These are phyloP conservation scores for Aulographum hederae DNA, from an alignment of 2,329 filamentous ascomycete species.

Conservation along the genomic window DNA sequence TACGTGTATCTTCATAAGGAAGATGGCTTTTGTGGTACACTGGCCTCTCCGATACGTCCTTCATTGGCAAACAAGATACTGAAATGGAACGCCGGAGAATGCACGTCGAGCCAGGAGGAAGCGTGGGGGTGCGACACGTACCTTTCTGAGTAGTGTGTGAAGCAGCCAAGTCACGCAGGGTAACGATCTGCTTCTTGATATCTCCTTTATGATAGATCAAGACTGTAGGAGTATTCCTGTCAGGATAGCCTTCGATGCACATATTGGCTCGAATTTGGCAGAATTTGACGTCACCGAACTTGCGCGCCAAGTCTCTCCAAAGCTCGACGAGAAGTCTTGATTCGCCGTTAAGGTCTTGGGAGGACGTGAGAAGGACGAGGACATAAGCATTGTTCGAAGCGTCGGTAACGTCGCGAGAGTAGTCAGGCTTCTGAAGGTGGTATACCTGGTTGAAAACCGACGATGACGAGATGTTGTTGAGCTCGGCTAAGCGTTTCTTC, in stretches of 20 bases:
- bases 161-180: slow-evolving; percentile 60
- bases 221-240: slow-evolving; percentile 86
- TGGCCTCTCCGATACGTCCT: too few relatives aligned
- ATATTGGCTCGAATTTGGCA: slow-evolving; percentile 85
- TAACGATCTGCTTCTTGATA: slow-evolving; percentile 84
- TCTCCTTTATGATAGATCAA: slow-evolving; percentile 84
- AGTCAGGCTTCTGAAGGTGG: slow-evolving; percentile 86
- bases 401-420: slow-evolving; percentile 78
- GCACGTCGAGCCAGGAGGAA: too few relatives aligned
- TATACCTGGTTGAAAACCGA: slow-evolving; percentile 81
- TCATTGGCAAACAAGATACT: too few relatives aligned
- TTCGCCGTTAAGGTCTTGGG: slow-evolving; percentile 64
- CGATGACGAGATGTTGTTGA: slow-evolving; percentile 56
- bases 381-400: slow-evolving; percentile 52
- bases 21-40: too few relatives aligned
- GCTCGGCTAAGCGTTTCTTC: slow-evolving; percentile 70
- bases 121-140: too few relatives aligned
- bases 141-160: too few relatives aligned
- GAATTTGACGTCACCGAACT: slow-evolving; percentile 92
- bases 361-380: slow-evolving; percentile 66
- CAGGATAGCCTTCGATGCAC: slow-evolving; percentile 93
- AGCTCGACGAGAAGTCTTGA: slow-evolving; percentile 68
- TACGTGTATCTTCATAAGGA: too few relatives aligned
- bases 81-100: too few relatives aligned
- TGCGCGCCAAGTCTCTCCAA: slow-evolving; percentile 66